These are phyloP conservation scores for Spiraea crenata DNA, from an alignment of 331 rosid genomes.

Conservation along the genomic window DNA sequence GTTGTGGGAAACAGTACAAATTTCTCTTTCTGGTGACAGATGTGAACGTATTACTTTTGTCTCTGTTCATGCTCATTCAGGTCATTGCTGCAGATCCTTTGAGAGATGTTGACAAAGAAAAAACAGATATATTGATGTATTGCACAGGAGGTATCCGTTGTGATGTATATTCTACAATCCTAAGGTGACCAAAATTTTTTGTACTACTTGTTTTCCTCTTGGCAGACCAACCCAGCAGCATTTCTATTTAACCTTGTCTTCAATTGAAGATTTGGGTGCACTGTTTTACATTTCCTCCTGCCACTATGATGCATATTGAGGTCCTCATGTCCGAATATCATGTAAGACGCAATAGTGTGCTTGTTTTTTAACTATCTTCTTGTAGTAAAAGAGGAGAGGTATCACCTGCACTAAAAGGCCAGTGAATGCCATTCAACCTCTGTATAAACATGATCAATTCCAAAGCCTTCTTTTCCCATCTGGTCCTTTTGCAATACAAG, in stretches of 20 bases:
- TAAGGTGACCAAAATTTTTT: slow-evolving; percentile 50
- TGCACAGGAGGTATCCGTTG: slow-evolving; percentile 97
- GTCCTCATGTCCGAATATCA: too few species aligned
- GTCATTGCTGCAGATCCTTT: slow-evolving; percentile 75
- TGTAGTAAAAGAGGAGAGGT: too few species aligned
- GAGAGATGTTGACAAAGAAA: slow-evolving; percentile 60
- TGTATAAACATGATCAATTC: not conserved
- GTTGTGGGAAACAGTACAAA: not conserved
- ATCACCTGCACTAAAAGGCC: not conserved
- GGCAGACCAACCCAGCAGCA: not conserved
- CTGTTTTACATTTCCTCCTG: not conserved
- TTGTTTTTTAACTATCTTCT: too few species aligned
- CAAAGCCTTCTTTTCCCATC: not conserved
- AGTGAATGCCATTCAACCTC: not conserved
- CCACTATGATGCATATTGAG: not conserved
- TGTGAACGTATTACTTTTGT: slow-evolving; percentile 7
- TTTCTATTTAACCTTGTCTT: not conserved
- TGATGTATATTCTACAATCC: slow-evolving; percentile 78
- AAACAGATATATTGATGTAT: slow-evolving; percentile 82
- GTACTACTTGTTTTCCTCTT: not conserved
- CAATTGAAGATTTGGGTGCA: not conserved
- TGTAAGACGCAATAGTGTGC: too few species aligned
- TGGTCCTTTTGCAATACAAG: not conserved
- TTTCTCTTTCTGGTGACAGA: slow-evolving; percentile 24
- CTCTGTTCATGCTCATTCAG: slow-evolving; percentile 38